Conservation (phyloP, 2,329 filamentous ascomycete genomes). For the Gyromitra esculenta region DNA sequence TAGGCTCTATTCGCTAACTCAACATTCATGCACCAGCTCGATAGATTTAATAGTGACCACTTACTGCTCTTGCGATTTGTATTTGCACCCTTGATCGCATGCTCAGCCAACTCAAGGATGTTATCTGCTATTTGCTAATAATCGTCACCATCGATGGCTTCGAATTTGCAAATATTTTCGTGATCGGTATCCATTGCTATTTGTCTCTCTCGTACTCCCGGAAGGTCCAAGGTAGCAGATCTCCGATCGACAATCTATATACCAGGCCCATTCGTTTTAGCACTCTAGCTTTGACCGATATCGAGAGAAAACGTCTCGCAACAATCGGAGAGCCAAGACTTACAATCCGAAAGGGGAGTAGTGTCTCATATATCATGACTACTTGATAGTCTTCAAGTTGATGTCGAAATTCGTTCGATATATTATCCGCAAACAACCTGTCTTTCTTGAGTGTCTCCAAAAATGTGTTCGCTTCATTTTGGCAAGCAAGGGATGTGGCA, state of each 20-base stretch:
- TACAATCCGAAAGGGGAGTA: neutral
- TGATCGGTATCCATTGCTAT: slow-evolving; percentile 55
- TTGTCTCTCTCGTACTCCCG: slow-evolving; percentile 52
- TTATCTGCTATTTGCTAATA: slow-evolving; percentile 38
- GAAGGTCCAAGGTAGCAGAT: slow-evolving; percentile 55
- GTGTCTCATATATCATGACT: slow-evolving; percentile 16
- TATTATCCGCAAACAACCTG: neutral
- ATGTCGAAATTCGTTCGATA: slow-evolving; percentile 11
- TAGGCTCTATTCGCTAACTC: neutral
- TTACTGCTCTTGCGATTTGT: neutral
- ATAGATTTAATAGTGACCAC: neutral
- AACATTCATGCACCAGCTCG: neutral
- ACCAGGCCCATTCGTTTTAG: neutral
- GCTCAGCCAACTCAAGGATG: slow-evolving; percentile 1
- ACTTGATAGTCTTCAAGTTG: slow-evolving; percentile 1
- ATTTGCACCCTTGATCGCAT: neutral
- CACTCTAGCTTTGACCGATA: neutral
- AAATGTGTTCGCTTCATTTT: slow-evolving; percentile 1
- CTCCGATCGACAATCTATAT: slow-evolving; percentile 55
- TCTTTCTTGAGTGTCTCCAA: slow-evolving; percentile 10
- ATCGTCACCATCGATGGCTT: slow-evolving; percentile 16
- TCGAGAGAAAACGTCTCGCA: no score
- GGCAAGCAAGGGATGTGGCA: neutral
- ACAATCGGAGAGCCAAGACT: neutral
- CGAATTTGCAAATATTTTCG: slow-evolving; percentile 55